phyloP scores from a whole-genome alignment of 23 red algal genomes.

The Gracilaria domingensis region DNA sequence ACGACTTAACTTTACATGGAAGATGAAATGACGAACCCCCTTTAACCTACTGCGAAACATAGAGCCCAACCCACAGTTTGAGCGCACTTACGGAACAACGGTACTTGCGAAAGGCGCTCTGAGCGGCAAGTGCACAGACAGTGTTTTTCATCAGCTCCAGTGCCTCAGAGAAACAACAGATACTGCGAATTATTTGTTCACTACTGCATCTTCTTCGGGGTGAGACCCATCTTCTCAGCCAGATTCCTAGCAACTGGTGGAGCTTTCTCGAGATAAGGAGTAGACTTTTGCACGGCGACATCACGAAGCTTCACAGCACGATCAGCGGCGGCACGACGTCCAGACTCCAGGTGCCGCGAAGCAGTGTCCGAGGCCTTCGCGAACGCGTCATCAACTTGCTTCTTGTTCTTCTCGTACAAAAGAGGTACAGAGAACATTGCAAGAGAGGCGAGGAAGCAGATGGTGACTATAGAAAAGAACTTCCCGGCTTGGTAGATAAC shows the following conservation, averaged over 20 bases:
- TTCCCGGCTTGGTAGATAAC: conserved; percentile 56
- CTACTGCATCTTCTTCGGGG: conserved; percentile 55
- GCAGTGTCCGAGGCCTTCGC: conserved; percentile 62
- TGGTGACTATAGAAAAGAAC: conserved; percentile 44
- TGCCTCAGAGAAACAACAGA: background rate
- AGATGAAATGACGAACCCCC: conserved; percentile 33
- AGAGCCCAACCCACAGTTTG: conserved; percentile 24
- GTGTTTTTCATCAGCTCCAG: conserved; percentile 5
- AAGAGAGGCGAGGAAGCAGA: conserved; percentile 40
- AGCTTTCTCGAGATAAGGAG: conserved; percentile 67
- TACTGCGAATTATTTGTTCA: background rate
- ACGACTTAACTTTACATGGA: conserved; percentile 40
- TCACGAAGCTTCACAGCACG: conserved; percentile 50
- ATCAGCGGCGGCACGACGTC: conserved; percentile 38
- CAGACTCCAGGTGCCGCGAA: conserved; percentile 50
- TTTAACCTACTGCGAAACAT: conserved; percentile 25
- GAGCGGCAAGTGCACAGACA: conserved; percentile 21
- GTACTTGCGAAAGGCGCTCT: conserved; percentile 25
- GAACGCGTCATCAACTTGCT: conserved; percentile 65
- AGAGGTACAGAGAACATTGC: conserved; percentile 59
- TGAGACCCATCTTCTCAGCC: conserved; percentile 70
- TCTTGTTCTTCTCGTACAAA: conserved; percentile 77
- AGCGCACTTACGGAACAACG: conserved; percentile 11
- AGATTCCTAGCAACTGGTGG: conserved; percentile 63
- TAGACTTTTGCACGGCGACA: conserved; percentile 52